Evolutionary conservation across 2,329 filamentous ascomycete species (phyloP).

Genomic region (Cyphellophora europaea): DNA sequence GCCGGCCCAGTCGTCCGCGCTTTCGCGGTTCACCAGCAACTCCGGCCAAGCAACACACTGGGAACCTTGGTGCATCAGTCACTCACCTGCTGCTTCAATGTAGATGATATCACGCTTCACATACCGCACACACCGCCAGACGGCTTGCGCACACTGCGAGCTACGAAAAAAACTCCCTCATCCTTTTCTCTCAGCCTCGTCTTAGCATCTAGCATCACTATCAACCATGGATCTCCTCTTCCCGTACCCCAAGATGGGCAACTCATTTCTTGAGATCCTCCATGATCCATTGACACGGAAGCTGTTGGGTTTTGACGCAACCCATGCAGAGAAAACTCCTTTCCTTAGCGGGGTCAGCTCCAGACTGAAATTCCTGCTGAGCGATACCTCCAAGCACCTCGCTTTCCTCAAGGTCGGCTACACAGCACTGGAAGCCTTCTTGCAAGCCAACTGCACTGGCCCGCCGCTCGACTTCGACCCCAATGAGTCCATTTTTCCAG

Average conservation of each 20-base stretch:
- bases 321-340: conserved; percentile 20
- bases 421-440: conserved; percentile 65
- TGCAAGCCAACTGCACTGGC: conserved; percentile 82
- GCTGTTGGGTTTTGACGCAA: conserved; percentile 27
- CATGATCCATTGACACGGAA: conserved; percentile 26
- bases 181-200: neutral
- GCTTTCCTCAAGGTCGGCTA: conserved; percentile 49
- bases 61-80: too few relatives aligned
- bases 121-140: too few relatives aligned
- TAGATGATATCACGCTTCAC: too few relatives aligned
- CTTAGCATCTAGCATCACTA: neutral
- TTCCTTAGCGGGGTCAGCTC: conserved; percentile 25
- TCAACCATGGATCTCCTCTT: conserved; percentile 18
- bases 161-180: too few relatives aligned
- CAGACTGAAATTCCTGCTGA: conserved; percentile 28
- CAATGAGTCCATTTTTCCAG: conserved; percentile 40
- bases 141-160: too few relatives aligned
- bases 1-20: too few relatives aligned
- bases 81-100: too few relatives aligned
- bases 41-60: too few relatives aligned
- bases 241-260: conserved; percentile 18
- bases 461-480: conserved; percentile 60
- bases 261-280: conserved; percentile 18
- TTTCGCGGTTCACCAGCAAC: too few relatives aligned
- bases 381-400: conserved; percentile 25